Evolutionary conservation across 2,329 filamentous ascomycete species (phyloP).

Genomic region (Coniochaeta sp.): DNA sequence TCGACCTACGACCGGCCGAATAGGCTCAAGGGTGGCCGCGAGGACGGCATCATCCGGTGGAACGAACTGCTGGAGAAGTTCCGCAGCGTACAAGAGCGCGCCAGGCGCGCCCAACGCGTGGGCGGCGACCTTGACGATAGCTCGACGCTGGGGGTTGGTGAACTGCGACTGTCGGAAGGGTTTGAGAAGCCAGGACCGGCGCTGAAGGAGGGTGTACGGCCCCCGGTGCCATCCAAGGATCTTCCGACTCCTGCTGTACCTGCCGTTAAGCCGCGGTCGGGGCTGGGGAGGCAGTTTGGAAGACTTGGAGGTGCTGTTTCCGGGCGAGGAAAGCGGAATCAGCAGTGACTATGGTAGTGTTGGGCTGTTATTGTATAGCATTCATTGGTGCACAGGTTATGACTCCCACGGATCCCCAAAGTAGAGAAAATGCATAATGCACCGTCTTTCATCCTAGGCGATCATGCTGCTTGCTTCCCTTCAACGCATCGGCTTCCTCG

Average conservation of each 20-base stretch:
- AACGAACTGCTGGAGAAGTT: conserved; percentile 92
- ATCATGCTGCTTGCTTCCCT: too few relatives aligned
- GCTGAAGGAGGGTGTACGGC: conserved; percentile 32
- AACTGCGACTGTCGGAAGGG: conserved; percentile 33
- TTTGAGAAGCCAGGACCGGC: conserved; percentile 23
- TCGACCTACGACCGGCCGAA: conserved; percentile 66
- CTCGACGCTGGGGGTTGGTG: conserved; percentile 29
- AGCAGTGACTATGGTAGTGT: conserved; percentile 18
- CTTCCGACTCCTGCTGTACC: conserved; percentile 32
- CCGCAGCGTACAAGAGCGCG: conserved; percentile 79
- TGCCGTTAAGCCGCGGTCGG: conserved; percentile 51
- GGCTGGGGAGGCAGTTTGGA: conserved; percentile 62
- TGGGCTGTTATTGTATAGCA: background rate
- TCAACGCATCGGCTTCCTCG: conserved; percentile 31
- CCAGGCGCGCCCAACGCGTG: conserved; percentile 61
- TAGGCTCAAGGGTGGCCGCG: conserved; percentile 71
- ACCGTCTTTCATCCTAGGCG: too few relatives aligned
- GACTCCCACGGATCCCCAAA: background rate
- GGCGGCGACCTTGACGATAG: conserved; percentile 43
- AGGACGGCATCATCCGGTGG: conserved; percentile 85
- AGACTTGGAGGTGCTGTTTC: conserved; percentile 65
- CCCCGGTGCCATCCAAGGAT: conserved; percentile 44
- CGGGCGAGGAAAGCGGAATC: conserved; percentile 51
- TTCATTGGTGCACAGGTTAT: background rate
- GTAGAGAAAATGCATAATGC: background rate